Conservation (phyloP, 139 green algal genomes). For the Tetradesmus lagerheimii region DNA sequence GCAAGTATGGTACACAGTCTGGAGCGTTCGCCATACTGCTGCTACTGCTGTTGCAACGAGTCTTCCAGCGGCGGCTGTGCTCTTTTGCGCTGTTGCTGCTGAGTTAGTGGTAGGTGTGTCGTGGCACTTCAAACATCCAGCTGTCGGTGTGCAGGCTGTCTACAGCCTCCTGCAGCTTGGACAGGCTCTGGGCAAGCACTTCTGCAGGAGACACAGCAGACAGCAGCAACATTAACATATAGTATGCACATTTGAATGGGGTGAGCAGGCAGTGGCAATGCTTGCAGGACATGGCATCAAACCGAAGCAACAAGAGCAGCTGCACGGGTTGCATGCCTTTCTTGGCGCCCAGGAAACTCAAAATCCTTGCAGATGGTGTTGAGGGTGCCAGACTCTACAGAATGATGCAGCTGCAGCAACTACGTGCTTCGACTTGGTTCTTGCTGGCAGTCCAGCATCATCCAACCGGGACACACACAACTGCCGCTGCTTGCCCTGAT, state of each 20-base stretch:
- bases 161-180: not conserved
- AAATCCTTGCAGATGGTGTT: no score
- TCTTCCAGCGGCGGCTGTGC: not conserved
- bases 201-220: not conserved
- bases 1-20: slow-evolving; percentile 16
- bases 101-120: slow-evolving; percentile 49
- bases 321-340: no score
- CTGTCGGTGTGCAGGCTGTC: slow-evolving; percentile 47
- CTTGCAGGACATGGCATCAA: not conserved
- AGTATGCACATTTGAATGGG: not conserved
- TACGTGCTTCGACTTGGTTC: no score
- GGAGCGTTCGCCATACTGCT: not conserved
- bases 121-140: slow-evolving; percentile 78
- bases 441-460: no score
- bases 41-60: not conserved
- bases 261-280: not conserved
- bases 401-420: no score
- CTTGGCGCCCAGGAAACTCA: no score
- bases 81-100: not conserved
- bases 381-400: no score
- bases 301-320: not conserved
- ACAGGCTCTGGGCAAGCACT: not conserved
- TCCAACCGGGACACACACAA: no score
- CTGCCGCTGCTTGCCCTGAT: not conserved
- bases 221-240: not conserved